Percentiles rank a stretch among this genome's conserved stretches.
phyloP scores from a whole-genome alignment of 192 early-diverging fungal genomes.

The Kappamyces sp. region DNA sequence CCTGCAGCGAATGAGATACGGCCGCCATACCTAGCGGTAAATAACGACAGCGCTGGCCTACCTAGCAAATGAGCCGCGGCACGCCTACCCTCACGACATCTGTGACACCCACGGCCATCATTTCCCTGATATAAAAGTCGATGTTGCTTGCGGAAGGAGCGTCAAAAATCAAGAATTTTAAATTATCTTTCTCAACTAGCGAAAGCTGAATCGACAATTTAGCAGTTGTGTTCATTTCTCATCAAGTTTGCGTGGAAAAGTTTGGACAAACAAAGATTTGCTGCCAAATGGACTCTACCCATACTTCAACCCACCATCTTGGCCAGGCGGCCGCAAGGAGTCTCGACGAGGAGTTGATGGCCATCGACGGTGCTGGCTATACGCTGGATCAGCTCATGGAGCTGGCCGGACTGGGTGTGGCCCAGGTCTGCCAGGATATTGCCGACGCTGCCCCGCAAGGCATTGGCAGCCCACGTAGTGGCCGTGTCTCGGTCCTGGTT shows the following conservation, averaged over 20 bases:
- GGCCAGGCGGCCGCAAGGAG: constrained; percentile 60
- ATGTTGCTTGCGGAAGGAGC: constrained; percentile 68
- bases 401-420: constrained; percentile 84
- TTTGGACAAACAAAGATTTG: background rate
- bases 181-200: constrained; percentile 59
- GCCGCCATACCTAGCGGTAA: no score
- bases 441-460: constrained; percentile 35
- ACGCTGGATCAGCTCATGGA: constrained; percentile 80
- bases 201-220: constrained; percentile 50
- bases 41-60: no score
- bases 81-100: constrained; percentile 64
- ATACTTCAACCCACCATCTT: constrained; percentile 31
- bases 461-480: constrained; percentile 72
- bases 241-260: no score
- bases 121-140: constrained; percentile 65
- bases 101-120: constrained; percentile 55
- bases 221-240: background rate
- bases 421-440: constrained; percentile 71
- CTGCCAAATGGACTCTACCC: background rate
- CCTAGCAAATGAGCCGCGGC: no score
- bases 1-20: no score
- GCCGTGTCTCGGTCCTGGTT: constrained; percentile 81
- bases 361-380: constrained; percentile 69
- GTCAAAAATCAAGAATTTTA: constrained; percentile 75
- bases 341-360: constrained; percentile 85